Percentiles rank a stretch among this genome's conserved stretches.
These are phyloP conservation scores for Linnemannia exigua DNA, from an alignment of 192 early-diverging fungal species.

Conservation along the genomic window DNA sequence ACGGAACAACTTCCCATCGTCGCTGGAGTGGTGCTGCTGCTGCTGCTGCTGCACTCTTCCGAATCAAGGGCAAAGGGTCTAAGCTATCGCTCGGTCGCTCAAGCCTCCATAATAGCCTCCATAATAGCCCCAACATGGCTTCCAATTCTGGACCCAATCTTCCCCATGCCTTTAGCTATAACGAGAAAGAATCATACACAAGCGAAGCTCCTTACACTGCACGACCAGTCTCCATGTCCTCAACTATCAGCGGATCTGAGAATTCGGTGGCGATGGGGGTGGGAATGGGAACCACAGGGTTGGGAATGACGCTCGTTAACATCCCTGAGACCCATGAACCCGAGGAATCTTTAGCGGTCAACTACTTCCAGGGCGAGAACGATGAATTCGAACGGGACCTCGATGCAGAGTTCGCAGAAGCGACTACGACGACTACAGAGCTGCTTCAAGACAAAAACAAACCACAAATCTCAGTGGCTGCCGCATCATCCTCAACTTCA, in stretches of 20 bases:
- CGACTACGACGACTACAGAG: neutral
- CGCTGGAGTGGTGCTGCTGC: conserved; percentile 1
- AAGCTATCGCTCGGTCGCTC: neutral
- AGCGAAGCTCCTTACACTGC: neutral
- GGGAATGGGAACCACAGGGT: neutral
- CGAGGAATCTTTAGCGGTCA: neutral
- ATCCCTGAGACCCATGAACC: neutral
- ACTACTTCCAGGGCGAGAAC: conserved; percentile 15
- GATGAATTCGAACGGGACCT: conserved; percentile 1
- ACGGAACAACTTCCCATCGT: neutral
- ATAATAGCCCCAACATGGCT: neutral
- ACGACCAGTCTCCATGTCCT: neutral
- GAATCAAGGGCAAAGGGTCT: conserved; percentile 12
- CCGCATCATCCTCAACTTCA: neutral
- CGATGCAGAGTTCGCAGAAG: neutral
- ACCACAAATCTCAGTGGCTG: neutral
- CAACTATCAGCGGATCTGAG: neutral
- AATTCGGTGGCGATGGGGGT: neutral
- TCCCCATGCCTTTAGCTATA: neutral
- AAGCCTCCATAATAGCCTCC: neutral
- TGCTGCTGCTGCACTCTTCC: neutral
- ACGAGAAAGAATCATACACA: neutral
- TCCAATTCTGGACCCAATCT: too few species aligned
- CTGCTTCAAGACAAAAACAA: neutral
- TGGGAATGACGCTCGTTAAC: neutral